Evolutionary conservation across 768 basidiomycete genomes (phyloP).

Genomic region (Hygrophorus pudorinus): DNA sequence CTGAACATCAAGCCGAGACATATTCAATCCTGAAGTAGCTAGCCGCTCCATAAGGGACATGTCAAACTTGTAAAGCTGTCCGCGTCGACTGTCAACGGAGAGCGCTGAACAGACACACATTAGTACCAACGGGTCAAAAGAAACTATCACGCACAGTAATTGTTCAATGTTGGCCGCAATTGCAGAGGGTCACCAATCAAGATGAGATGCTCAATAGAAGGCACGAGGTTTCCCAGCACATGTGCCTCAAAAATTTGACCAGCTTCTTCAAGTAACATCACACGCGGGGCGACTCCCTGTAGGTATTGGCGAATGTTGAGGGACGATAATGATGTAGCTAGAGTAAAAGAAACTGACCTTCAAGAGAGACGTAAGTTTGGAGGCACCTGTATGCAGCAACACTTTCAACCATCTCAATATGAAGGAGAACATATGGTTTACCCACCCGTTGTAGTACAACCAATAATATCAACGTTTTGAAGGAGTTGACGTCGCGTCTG

Average conservation of each 20-base stretch:
- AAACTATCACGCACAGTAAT: conserved; percentile 35
- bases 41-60: conserved; percentile 72
- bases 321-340: background rate
- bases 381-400: conserved; percentile 40
- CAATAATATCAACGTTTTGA: conserved; percentile 47
- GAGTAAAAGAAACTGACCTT: conserved; percentile 26
- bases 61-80: conserved; percentile 55
- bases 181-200: conserved; percentile 76
- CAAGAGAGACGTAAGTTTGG: conserved; percentile 50
- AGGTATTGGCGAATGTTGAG: background rate
- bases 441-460: conserved; percentile 68
- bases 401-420: conserved; percentile 1
- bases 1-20: conserved; percentile 67
- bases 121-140: background rate
- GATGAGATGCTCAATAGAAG: conserved; percentile 63
- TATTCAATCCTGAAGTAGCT: conserved; percentile 40
- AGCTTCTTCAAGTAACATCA: conserved; percentile 71
- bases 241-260: conserved; percentile 80
- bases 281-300: conserved; percentile 48
- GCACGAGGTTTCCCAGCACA: conserved; percentile 52
- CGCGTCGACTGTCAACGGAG: conserved; percentile 57
- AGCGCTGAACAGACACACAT: conserved; percentile 31
- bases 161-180: conserved; percentile 58
- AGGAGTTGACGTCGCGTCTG: conserved; percentile 52
- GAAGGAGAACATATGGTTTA: background rate